A percentile compares a stretch with the other conserved stretches of the same genome.
These are phyloP conservation scores for Irpex sp. DNA, from an alignment of 1,284 basidiomycete species.

Conservation along the genomic window DNA sequence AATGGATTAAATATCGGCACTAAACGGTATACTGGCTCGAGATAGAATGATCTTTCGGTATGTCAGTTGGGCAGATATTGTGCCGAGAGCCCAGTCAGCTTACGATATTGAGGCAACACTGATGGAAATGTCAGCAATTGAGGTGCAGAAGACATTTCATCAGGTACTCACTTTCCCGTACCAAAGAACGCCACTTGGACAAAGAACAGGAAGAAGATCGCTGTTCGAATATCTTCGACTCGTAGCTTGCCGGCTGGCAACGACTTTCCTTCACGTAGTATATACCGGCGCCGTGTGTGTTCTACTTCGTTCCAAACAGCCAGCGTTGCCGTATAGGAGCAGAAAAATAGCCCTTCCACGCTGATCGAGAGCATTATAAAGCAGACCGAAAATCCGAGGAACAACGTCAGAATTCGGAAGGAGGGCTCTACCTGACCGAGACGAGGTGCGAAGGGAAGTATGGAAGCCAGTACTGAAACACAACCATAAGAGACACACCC, in stretches of 20 bases:
- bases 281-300: conserved; percentile 32
- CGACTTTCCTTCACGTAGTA: background rate
- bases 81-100: conserved; percentile 25
- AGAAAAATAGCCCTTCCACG: conserved; percentile 81
- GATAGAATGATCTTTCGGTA: conserved; percentile 71
- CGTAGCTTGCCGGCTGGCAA: conserved; percentile 34
- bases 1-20: conserved; percentile 88
- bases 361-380: conserved; percentile 83
- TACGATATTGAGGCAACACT: conserved; percentile 88
- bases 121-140: conserved; percentile 8
- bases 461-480: conserved; percentile 41
- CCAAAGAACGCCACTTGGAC: conserved; percentile 89
- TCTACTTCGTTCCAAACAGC: conserved; percentile 75
- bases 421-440: conserved; percentile 33
- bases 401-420: conserved; percentile 55
- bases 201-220: conserved; percentile 83
- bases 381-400: conserved; percentile 72
- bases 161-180: conserved; percentile 71
- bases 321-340: conserved; percentile 62
- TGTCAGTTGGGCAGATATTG: background rate
- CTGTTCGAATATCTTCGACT: conserved; percentile 68
- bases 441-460: conserved; percentile 45
- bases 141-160: background rate
- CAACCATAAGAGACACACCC: conserved; percentile 6
- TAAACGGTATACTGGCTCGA: conserved; percentile 86